Percentiles rank a stretch among this genome's conserved stretches.
These are phyloP conservation scores for Silene vulgaris DNA, from an alignment of 179 eudicot species.

Conservation along the genomic window DNA sequence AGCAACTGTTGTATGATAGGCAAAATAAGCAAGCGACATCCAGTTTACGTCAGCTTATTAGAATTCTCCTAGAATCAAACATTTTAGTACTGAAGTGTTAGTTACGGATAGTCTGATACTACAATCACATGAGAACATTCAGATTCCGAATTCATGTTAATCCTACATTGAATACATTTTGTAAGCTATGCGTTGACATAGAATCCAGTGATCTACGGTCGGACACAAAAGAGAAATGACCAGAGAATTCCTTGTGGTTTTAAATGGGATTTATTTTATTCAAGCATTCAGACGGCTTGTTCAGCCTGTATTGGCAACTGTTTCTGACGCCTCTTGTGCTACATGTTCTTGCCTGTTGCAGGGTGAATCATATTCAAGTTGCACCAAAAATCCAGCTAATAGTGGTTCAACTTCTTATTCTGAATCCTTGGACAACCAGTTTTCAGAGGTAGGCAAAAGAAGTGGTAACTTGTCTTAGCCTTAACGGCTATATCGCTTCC, in stretches of 20 bases:
- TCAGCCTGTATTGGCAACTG: background rate
- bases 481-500: constrained; percentile 15
- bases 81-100: too few species aligned
- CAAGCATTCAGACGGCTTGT: background rate
- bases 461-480: background rate
- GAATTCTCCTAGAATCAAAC: too few species aligned
- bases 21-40: too few species aligned
- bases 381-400: constrained; percentile 15
- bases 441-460: constrained; percentile 23
- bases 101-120: too few species aligned
- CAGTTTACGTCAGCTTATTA: too few species aligned
- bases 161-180: background rate
- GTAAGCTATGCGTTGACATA: background rate
- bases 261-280: background rate
- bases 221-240: background rate
- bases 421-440: constrained; percentile 16
- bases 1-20: too few species aligned
- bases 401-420: constrained; percentile 11
- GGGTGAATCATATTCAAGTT: constrained; percentile 17
- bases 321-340: background rate
- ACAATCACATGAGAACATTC: background rate
- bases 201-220: background rate
- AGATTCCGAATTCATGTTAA: background rate
- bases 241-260: background rate
- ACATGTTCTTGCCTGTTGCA: constrained; percentile 19